A percentile compares a stretch with the other conserved stretches of the same genome.
Conservation (phyloP, 805 yeast species). For the Myxozyma neotropica region DNA sequence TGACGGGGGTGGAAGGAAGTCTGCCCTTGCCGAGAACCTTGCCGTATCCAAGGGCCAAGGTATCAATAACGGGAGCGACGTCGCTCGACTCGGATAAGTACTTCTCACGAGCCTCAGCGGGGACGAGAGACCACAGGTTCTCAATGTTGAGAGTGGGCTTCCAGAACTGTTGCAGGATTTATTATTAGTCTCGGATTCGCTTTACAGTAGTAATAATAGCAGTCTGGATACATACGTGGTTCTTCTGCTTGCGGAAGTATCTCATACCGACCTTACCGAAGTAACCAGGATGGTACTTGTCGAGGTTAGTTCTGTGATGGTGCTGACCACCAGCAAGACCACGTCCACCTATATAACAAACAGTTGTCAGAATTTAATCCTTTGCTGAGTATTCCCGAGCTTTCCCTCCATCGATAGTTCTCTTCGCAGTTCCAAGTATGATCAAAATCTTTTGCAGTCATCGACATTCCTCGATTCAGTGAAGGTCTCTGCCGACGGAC, state of each 20-base stretch:
- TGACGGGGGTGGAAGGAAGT: conserved; percentile 97
- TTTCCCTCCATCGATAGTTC: too few relatives aligned
- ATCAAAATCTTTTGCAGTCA: too few relatives aligned
- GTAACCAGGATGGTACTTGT: conserved; percentile 99
- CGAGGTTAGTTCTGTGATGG: conserved; percentile 99
- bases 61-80: conserved; percentile 98
- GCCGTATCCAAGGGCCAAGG: conserved; percentile 99
- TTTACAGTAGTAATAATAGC: too few relatives aligned
- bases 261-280: conserved; percentile 99
- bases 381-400: too few relatives aligned
- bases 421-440: too few relatives aligned
- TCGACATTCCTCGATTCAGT: too few relatives aligned
- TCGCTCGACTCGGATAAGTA: conserved; percentile 81
- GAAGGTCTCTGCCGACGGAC: background rate
- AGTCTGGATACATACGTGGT: conserved; percentile 36
- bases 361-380: background rate
- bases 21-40: conserved; percentile 99
- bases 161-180: conserved; percentile 58
- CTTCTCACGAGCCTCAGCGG: conserved; percentile 91
- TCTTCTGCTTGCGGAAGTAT: conserved; percentile 43
- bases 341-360: conserved; percentile 72
- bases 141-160: conserved; percentile 97
- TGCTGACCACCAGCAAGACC: conserved; percentile 99
- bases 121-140: conserved; percentile 97
- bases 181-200: too few relatives aligned